Conservation (phyloP, 805 yeast species). For the Metschnikowia anglica region DNA sequence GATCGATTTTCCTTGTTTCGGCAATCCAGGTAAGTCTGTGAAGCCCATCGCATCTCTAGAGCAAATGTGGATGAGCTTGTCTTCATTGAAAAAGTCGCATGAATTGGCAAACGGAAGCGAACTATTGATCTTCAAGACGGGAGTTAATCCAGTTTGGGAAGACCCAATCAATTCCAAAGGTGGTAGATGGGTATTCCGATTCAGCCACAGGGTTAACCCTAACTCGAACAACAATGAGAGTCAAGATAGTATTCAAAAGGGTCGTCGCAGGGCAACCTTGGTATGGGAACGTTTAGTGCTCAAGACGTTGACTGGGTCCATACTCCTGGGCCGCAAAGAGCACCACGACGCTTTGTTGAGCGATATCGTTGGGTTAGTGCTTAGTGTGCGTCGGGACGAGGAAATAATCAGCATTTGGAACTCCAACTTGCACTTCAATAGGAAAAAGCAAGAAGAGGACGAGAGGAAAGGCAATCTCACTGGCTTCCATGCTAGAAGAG, state of each 20-base stretch:
- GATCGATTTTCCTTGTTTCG: constrained; percentile 37
- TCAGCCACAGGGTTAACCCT: constrained; percentile 35
- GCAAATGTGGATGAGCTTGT: constrained; percentile 50
- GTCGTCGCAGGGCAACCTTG: constrained; percentile 38
- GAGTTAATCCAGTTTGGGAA: constrained; percentile 67
- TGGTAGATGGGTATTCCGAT: constrained; percentile 62
- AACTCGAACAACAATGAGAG: constrained; percentile 16
- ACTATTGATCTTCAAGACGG: constrained; percentile 55
- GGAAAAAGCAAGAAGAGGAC: constrained; percentile 25
- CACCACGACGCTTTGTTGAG: constrained; percentile 40
- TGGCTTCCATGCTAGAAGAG: constrained; percentile 45
- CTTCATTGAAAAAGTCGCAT: constrained; percentile 38
- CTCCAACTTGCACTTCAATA: constrained; percentile 41
- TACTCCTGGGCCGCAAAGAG: constrained; percentile 41
- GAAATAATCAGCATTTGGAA: constrained; percentile 65
- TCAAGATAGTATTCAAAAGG: constrained; percentile 23
- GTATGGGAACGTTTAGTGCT: constrained; percentile 59
- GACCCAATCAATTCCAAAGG: constrained; percentile 60
- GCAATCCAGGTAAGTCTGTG: constrained; percentile 19
- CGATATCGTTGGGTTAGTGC: constrained; percentile 59
- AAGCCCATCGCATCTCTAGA: constrained; percentile 47
- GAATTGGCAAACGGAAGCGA: constrained; percentile 49
- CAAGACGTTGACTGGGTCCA: constrained; percentile 50
- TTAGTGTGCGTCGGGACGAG: constrained; percentile 59
- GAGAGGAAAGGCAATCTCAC: constrained; percentile 33